phyloP scores from a whole-genome alignment of 768 basidiomycete species.

The Cystofilobasidium macerans region DNA sequence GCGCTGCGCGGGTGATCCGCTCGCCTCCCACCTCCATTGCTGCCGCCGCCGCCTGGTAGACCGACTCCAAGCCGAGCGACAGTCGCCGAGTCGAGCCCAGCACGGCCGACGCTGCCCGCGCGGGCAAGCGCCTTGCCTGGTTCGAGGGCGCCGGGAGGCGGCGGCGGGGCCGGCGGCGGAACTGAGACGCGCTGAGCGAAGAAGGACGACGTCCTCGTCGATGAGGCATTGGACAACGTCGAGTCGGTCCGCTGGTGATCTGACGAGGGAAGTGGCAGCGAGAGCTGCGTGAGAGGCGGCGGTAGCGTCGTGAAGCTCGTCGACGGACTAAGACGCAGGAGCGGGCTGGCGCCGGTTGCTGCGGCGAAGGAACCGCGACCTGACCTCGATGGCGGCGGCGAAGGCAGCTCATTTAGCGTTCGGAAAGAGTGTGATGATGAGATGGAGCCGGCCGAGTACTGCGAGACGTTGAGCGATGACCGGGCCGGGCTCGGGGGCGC shows the following conservation, averaged over 20 bases:
- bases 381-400: background rate
- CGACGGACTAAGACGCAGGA: background rate
- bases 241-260: background rate
- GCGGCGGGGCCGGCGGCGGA: slow-evolving; percentile 12
- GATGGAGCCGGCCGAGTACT: background rate
- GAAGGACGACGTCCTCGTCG: slow-evolving; percentile 19
- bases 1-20: background rate
- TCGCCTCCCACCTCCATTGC: background rate
- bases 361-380: background rate
- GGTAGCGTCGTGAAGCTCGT: background rate
- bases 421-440: slow-evolving; percentile 4
- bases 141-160: slow-evolving; percentile 6
- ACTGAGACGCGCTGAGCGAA: slow-evolving; percentile 9
- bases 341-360: background rate
- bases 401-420: slow-evolving; percentile 4
- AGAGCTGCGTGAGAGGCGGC: background rate
- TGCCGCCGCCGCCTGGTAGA: background rate
- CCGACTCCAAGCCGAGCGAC: background rate
- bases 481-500: no score
- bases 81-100: slow-evolving; percentile 1
- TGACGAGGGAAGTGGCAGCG: background rate
- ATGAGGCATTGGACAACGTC: background rate
- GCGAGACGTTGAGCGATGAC: background rate
- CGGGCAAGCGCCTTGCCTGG: background rate
- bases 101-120: slow-evolving; percentile 11